Base-by-base conservation (phyloP, 176 grass and related monocot genomes). In the Juncus inflexus region DNA sequence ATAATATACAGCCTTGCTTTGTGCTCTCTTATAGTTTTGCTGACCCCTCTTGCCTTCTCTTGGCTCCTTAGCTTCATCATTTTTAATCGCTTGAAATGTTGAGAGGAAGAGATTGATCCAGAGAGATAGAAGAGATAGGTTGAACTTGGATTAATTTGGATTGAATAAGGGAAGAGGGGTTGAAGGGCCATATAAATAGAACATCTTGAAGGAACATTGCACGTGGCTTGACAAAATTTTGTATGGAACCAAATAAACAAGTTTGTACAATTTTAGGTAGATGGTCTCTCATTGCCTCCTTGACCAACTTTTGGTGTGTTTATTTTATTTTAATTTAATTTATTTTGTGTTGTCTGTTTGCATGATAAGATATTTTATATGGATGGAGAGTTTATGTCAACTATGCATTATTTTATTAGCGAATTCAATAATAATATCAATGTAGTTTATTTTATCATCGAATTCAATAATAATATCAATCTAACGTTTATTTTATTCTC, bases 1-100 rank as follows among this genome's bases (percentile, higher is more conserved):
- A 94, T 85, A 58, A 94, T 80, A 39, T 88, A 88, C 6, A 94
- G 49, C 79, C 81, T 88, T 28, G 81, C 76, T 63, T 85, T 81
- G 13, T 79, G 75, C 78, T 92, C 78, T 68, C 75, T 84, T 7
- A 94, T 66, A 52, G 70, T 70, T 80, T 86, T 88, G 66, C 47
- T 15, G 7, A 88, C 1, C 72, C 72, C 78, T 66, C 64, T 84
- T 52, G 80, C 75, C 54, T 85, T 85, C 63, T 77, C 77, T 74
- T 68, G 75, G 60, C 50, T 74, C 73, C 65, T 40, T 12, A 56
- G 72, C 81, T 74, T 79, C 89, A 82, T 85, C 70, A 61, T 62
- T 60, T 7, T 54, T 69, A 10, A 68, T 9, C 10, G 6, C 43
- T 10, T 35, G 45, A 55, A 43, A 68, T 39, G 7, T 53, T 19